Percentiles rank a stretch among this genome's conserved stretches.
phyloP scores from a whole-genome alignment of 75 land plant species.

The Picea sitchensis region DNA sequence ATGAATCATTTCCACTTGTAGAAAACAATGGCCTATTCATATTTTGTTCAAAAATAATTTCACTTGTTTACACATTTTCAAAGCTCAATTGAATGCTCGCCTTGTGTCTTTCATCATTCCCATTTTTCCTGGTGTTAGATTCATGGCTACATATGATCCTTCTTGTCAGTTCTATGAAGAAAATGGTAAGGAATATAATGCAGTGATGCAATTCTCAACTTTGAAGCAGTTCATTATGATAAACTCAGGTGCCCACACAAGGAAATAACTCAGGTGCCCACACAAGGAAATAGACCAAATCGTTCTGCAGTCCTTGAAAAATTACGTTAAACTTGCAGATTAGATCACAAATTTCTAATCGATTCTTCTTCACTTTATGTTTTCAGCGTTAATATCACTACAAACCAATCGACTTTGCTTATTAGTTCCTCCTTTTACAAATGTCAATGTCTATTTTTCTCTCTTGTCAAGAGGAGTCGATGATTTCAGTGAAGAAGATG shows the following conservation, averaged over 20 bases:
- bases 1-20: no score
- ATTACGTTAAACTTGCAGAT: not conserved
- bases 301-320: not conserved
- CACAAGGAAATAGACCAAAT: not conserved
- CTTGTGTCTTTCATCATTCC: not conserved
- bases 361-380: not conserved
- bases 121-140: not conserved
- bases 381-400: not conserved
- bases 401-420: constrained; percentile 10
- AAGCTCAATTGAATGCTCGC: not conserved
- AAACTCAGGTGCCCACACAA: not conserved
- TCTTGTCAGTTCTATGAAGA: no score
- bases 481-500: constrained; percentile 1
- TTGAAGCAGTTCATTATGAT: not conserved
- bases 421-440: not conserved
- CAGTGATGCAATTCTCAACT: not conserved
- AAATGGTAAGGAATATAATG: not conserved
- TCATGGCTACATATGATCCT: no score
- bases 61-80: not conserved
- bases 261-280: not conserved
- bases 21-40: no score
- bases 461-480: constrained; percentile 8
- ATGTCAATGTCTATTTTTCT: constrained; percentile 6
- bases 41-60: no score
- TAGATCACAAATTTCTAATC: constrained; percentile 1